Evolutionary conservation across 1,139 yeast species (phyloP).

Genomic region (Nakaseomyces delphensis): DNA sequence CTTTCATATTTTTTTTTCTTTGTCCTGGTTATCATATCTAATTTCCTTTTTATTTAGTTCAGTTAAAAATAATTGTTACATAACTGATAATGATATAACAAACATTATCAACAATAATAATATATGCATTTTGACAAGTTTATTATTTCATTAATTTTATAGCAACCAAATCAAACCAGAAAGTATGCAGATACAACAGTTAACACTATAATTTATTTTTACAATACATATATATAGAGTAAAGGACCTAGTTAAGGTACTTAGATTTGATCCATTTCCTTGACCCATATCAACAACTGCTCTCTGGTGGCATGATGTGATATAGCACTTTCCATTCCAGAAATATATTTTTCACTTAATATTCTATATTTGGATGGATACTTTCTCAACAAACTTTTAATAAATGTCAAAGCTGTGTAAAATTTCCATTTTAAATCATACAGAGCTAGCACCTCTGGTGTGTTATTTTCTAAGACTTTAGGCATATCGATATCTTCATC

Average conservation of each 20-base stretch:
- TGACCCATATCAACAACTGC: slow-evolving; percentile 29
- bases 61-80: no score
- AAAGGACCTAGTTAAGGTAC: not conserved
- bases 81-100: no score
- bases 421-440: slow-evolving; percentile 35
- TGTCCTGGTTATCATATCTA: no score
- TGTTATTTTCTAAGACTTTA: slow-evolving; percentile 17
- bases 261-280: slow-evolving; percentile 27
- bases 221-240: not conserved
- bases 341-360: slow-evolving; percentile 22
- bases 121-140: no score
- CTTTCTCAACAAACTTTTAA: slow-evolving; percentile 36
- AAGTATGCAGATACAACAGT: no score
- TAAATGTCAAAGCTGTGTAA: slow-evolving; percentile 30
- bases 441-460: slow-evolving; percentile 16
- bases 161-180: no score
- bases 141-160: no score
- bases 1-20: not conserved
- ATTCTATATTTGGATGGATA: slow-evolving; percentile 30
- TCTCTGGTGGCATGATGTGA: slow-evolving; percentile 28
- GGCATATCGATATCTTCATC: slow-evolving; percentile 29
- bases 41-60: no score
- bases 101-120: no score
- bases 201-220: not conserved
- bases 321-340: slow-evolving; percentile 21